Percentiles rank a stretch among this genome's conserved stretches.
Conservation (phyloP, 345 rosid species). For the Boechera retrofracta region DNA sequence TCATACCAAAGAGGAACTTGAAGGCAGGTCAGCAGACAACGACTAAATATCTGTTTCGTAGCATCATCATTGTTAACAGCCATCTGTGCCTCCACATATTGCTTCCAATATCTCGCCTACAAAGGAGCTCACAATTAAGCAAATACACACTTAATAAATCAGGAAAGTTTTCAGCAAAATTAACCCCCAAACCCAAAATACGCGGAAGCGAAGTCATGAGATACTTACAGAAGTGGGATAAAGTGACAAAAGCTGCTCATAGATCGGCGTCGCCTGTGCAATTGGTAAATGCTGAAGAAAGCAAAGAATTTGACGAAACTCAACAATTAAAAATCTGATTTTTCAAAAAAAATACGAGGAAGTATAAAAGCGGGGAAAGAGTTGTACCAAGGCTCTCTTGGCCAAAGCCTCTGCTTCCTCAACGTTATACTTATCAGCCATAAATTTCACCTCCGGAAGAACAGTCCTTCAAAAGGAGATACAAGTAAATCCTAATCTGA, state of each 20-base stretch:
- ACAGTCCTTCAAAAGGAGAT: not conserved
- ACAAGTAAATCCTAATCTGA: constrained; percentile 18
- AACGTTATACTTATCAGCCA: constrained; percentile 75
- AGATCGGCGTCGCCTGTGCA: constrained; percentile 73
- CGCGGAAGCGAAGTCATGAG: constrained; percentile 2
- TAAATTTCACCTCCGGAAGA: constrained; percentile 15
- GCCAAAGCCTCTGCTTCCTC: constrained; percentile 84
- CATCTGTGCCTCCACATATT: constrained; percentile 93
- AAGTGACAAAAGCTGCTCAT: constrained; percentile 78
- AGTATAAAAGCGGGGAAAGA: constrained; percentile 14
- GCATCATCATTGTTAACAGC: constrained; percentile 85
- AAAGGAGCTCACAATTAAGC: constrained; percentile 33
- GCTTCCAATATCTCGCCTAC: constrained; percentile 97
- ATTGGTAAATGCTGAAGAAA: constrained; percentile 70
- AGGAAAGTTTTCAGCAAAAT: constrained; percentile 4
- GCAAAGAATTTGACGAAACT: constrained; percentile 15
- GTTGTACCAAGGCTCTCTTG: constrained; percentile 64
- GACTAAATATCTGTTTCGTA: constrained; percentile 89
- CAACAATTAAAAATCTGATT: constrained; percentile 13
- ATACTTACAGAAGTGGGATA: constrained; percentile 92
- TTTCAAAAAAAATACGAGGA: not conserved
- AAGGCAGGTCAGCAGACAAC: constrained; percentile 89
- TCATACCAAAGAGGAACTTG: constrained; percentile 93
- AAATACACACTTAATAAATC: constrained; percentile 7
- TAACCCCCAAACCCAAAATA: not conserved